Base-by-base conservation (phyloP, 352 stramenopile species). In the Phytophthora litchii region DNA sequence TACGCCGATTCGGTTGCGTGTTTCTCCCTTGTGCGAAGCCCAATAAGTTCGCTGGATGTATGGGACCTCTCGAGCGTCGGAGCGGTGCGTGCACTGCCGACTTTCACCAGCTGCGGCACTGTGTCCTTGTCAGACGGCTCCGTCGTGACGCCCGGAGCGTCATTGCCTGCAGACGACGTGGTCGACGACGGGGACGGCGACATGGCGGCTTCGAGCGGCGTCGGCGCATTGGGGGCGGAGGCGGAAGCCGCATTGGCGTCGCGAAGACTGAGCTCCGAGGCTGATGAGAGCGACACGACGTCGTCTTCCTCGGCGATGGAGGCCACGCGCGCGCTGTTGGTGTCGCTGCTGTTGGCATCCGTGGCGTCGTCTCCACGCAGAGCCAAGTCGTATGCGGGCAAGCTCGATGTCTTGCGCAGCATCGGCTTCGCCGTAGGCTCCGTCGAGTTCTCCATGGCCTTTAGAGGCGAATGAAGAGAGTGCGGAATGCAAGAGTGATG, bases 31-130 rank as follows among this genome's bases (percentile, higher is more conserved):
- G 73, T 60, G 19, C 74, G 74, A n/a, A 85, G 64, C 8, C 70
- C 80, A 36, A 91, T 80, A 29, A 92, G 67, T 49, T 92, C 83
- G 21, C 78, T 82, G 17, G 79, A 86, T 35, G 83, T 92, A 56
- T 86, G 80, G 29, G 83, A 88, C 6, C 83, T 69, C 55, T 92
- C 83, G 5, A 92, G 55, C 46, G 77, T 75, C 0, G 80, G 83
- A 11, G 67, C 61, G 6, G 67, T 64, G 34, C 74, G 72, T 10
- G 74, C 54, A 21, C 58, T 57, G n/a, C 25, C 20, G 17, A 57
- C 31, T 34, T 47, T 52, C 14, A 31, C 43, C 21, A 68, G 35
- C 34, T 49, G 59, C 4, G 59, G 23, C 17, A 71, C 44, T 5
- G 40, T 52, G 11, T 72, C 50, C 19, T 67, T 66, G 41, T 34